A percentile compares a stretch with the other conserved stretches of the same genome.
Evolutionary conservation across 2,329 filamentous ascomycete species (phyloP).

Genomic region (Pyrenochaeta sp.): DNA sequence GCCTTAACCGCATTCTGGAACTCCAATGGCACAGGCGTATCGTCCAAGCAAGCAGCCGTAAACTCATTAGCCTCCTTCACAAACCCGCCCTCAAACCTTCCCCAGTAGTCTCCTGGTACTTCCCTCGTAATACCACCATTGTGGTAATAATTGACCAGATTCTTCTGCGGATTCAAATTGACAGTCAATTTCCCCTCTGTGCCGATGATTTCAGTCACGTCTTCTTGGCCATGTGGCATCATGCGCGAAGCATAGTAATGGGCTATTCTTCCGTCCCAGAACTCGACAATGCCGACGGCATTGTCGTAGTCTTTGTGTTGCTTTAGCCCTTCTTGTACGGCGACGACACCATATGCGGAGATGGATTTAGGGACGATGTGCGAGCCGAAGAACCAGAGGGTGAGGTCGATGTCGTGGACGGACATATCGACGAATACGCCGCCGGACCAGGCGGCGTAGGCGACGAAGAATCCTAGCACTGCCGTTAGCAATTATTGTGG

Average conservation of each 20-base stretch:
- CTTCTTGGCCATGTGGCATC: conserved; percentile 55
- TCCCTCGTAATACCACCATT: conserved; percentile 47
- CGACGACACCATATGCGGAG: conserved; percentile 47
- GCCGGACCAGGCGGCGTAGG: conserved; percentile 52
- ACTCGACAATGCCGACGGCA: conserved; percentile 56
- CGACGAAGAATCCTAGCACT: conserved; percentile 52
- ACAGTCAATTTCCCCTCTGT: conserved; percentile 44
- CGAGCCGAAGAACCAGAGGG: conserved; percentile 53
- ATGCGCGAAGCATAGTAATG: conserved; percentile 57
- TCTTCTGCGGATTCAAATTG: conserved; percentile 39
- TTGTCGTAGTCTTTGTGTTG: conserved; percentile 55
- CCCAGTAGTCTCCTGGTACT: conserved; percentile 51
- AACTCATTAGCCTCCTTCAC: conserved; percentile 53
- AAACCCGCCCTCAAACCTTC: conserved; percentile 53
- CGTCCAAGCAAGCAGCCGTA: conserved; percentile 46
- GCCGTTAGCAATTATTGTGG: conserved; percentile 17
- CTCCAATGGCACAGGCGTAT: conserved; percentile 47
- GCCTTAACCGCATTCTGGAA: conserved; percentile 47
- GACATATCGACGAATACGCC: conserved; percentile 57
- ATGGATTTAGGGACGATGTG: conserved; percentile 48
- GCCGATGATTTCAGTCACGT: conserved; percentile 54
- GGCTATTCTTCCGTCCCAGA: conserved; percentile 55
- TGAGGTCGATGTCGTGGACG: conserved; percentile 58
- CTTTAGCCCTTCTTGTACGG: conserved; percentile 50
- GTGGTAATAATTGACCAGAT: conserved; percentile 47